phyloP scores from a whole-genome alignment of 495 filamentous ascomycete species.

The Daldinia loculata region DNA sequence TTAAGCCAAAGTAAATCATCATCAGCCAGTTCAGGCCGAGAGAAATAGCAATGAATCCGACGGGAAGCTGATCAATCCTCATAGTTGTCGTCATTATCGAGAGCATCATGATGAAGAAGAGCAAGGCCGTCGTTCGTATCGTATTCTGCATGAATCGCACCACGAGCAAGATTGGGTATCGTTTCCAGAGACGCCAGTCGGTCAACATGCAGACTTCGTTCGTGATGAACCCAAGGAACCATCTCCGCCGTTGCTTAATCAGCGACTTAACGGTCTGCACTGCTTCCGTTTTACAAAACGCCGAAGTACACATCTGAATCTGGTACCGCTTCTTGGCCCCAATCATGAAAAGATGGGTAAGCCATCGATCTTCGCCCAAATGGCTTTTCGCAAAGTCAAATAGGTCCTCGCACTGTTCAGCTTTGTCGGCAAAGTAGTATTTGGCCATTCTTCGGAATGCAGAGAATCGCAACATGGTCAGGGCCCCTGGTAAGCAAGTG shows the following conservation, averaged over 20 bases:
- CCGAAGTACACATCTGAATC: slow-evolving; percentile 96
- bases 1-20: slow-evolving; percentile 95
- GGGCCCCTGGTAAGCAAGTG: slow-evolving; percentile 91
- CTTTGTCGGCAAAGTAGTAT: slow-evolving; percentile 98
- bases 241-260: slow-evolving; percentile 92
- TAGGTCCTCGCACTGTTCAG: slow-evolving; percentile 93
- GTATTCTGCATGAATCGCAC: slow-evolving; percentile 97
- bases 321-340: slow-evolving; percentile 91
- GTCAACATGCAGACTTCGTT: slow-evolving; percentile 99
- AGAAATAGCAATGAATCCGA: slow-evolving; percentile 95
- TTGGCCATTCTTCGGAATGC: slow-evolving; percentile 97
- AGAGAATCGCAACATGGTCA: slow-evolving; percentile 95
- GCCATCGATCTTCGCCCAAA: slow-evolving; percentile 94
- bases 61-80: slow-evolving; percentile 77
- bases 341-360: slow-evolving; percentile 99
- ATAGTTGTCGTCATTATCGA: slow-evolving; percentile 87
- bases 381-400: slow-evolving; percentile 98
- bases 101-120: slow-evolving; percentile 95
- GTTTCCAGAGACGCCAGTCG: slow-evolving; percentile 87
- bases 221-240: slow-evolving; percentile 98
- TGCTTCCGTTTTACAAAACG: slow-evolving; percentile 98
- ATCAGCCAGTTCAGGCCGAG: slow-evolving; percentile 93
- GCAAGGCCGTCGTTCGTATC: slow-evolving; percentile 90
- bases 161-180: slow-evolving; percentile 88
- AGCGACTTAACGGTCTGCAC: slow-evolving; percentile 88